Evolutionary conservation across 2,329 filamentous ascomycete species (phyloP), one percentile per base, ranked within the genome.

Genomic region (Fusarium virguliforme): DNA sequence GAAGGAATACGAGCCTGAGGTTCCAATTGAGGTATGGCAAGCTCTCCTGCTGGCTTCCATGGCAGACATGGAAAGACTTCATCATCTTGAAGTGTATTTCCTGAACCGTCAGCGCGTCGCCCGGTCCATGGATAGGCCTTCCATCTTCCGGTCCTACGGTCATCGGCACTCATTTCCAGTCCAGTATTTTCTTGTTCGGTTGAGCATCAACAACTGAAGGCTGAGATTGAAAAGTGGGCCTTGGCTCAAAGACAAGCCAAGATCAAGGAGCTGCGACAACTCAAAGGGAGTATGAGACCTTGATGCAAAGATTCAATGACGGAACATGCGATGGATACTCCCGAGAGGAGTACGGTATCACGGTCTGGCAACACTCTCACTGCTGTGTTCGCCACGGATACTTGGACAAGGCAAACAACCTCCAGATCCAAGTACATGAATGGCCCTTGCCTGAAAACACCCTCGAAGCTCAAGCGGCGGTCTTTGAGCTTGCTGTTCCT

Each of bases 401-500:
- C 0, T 46, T 68, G 3, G 4, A 6, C 0, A 2, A 75, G 15
- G 86, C 86, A 1, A 48, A 79, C 0, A 2, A 4, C 0, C 62
- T 91, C 0, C 38, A 26, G 0, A 89, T 91, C 8, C 0, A 41
- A 0, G 74, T 87, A 9, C 81, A 88, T 64, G 89, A 91, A 71
- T 90, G 87, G 87, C 88, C 89, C 0, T 77, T 91, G 0, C 84
- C 87, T 0, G 28, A 41, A 0, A 13, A 80, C 1, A 0, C 41
- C 0, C 15, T 68, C 0, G 30, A 80, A n/a, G 82, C 82, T 0
- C 84, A 87, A 67, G 78, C 85, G 0, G 82, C 82, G 0, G 80
- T 90, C 0, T 91, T 91, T 37, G 88, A 91, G 67, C 77, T 90
- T 0, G 61, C 68, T 0, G 64, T 83, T 0, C 88, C 88, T 0